phyloP scores from a whole-genome alignment of 2,329 filamentous ascomycete species.

The Calonectria crousiana region DNA sequence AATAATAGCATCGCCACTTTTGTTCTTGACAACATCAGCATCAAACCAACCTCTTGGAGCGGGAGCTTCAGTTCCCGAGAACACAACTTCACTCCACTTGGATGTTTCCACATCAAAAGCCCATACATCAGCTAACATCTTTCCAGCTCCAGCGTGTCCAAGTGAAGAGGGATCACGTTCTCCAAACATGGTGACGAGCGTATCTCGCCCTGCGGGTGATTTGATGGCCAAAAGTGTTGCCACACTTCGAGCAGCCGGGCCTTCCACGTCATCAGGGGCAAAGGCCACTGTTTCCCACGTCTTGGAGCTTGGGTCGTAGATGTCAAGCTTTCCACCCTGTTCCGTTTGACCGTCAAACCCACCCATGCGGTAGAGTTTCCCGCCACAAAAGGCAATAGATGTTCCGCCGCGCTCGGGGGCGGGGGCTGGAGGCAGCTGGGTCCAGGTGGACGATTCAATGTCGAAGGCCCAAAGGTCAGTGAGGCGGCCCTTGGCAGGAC shows the following conservation, averaged over 20 bases:
- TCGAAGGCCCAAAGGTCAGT: constrained; percentile 73
- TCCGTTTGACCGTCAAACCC: constrained; percentile 73
- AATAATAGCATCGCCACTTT: constrained; percentile 40
- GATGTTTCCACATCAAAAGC: constrained; percentile 50
- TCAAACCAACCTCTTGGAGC: constrained; percentile 55
- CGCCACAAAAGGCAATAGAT: constrained; percentile 54
- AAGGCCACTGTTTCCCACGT: constrained; percentile 44
- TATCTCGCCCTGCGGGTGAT: constrained; percentile 26
- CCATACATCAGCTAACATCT: constrained; percentile 56
- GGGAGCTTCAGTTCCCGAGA: constrained; percentile 39
- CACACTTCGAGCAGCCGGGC: constrained; percentile 50
- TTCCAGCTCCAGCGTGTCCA: constrained; percentile 55
- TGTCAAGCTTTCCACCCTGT: constrained; percentile 68
- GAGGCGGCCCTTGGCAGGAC: constrained; percentile 67
- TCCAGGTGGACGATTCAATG: constrained; percentile 58
- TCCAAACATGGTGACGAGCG: constrained; percentile 55
- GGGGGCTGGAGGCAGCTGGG: constrained; percentile 63
- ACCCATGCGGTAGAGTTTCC: constrained; percentile 69
- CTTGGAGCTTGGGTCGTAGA: constrained; percentile 47
- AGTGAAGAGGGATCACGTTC: constrained; percentile 52
- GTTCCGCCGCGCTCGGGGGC: constrained; percentile 56
- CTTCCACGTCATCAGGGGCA: constrained; percentile 42
- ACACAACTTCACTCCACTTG: constrained; percentile 44
- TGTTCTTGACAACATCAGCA: constrained; percentile 44
- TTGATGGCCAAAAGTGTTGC: constrained; percentile 42